A percentile compares a stretch with the other conserved stretches of the same genome.
These are phyloP conservation scores for Halophytophthora batemanensis DNA, from an alignment of 352 stramenopile species.

Conservation along the genomic window DNA sequence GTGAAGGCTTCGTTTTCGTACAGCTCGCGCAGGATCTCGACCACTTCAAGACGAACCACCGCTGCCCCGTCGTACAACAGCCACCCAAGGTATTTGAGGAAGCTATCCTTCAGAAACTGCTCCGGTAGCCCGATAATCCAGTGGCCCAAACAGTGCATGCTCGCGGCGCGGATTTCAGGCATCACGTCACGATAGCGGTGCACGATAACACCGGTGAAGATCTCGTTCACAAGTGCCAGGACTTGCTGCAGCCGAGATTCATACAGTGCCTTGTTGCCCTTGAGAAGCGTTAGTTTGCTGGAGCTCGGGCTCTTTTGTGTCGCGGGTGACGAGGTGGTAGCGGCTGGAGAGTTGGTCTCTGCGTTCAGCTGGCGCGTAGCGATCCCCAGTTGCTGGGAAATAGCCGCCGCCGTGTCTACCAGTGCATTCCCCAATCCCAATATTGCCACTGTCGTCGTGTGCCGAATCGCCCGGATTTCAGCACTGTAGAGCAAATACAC, in stretches of 20 bases:
- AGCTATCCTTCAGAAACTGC: slow-evolving; percentile 92
- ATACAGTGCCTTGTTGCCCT: slow-evolving; percentile 68
- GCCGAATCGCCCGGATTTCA: slow-evolving; percentile 78
- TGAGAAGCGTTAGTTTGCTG: slow-evolving; percentile 37
- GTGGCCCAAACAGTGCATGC: slow-evolving; percentile 72
- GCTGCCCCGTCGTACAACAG: slow-evolving; percentile 91
- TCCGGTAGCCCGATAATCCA: slow-evolving; percentile 87
- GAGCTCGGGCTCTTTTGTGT: slow-evolving; percentile 47
- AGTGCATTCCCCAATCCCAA: slow-evolving; percentile 68
- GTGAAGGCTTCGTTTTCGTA: slow-evolving; percentile 77
- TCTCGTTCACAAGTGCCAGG: slow-evolving; percentile 51
- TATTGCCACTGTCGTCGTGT: slow-evolving; percentile 69
- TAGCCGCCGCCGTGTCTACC: slow-evolving; percentile 42
- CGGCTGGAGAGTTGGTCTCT: slow-evolving; percentile 31
- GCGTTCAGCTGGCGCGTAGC: slow-evolving; percentile 71
- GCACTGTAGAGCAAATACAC: slow-evolving; percentile 34
- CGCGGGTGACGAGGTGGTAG: slow-evolving; percentile 13
- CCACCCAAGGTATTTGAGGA: slow-evolving; percentile 96
- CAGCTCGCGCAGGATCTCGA: slow-evolving; percentile 78
- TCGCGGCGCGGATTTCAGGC: slow-evolving; percentile 84
- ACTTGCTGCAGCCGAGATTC: slow-evolving; percentile 56
- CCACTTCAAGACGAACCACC: slow-evolving; percentile 75
- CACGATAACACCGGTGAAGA: slow-evolving; percentile 78
- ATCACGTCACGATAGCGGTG: slow-evolving; percentile 93
- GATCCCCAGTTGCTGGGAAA: slow-evolving; percentile 64